Conservation (phyloP, 106 monocot species). For the Cymbidium sinense region DNA sequence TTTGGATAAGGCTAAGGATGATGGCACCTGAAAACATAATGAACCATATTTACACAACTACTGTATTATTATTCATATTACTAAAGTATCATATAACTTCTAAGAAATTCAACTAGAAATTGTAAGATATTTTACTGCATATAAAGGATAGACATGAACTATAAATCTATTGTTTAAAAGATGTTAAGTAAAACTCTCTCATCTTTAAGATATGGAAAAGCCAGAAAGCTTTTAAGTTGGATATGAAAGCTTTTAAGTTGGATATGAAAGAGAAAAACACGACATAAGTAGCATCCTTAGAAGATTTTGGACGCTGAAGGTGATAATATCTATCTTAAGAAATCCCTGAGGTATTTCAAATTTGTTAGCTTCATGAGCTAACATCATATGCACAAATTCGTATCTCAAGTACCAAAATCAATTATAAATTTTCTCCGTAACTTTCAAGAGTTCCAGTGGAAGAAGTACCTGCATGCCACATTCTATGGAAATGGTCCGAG, state of each 20-base stretch:
- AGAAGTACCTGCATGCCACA: constrained; percentile 80
- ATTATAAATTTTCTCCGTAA: neutral
- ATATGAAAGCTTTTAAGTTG: neutral
- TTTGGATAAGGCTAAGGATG: too few relatives aligned
- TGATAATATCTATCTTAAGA: neutral
- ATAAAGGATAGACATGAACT: neutral
- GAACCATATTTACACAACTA: too few relatives aligned
- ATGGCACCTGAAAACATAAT: too few relatives aligned
- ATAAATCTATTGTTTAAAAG: neutral
- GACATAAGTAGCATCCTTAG: neutral
- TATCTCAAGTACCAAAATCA: neutral
- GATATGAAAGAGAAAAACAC: neutral
- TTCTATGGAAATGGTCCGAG: constrained; percentile 92
- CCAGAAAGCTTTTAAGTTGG: neutral
- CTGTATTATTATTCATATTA: too few relatives aligned
- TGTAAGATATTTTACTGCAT: neutral
- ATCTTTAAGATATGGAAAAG: neutral
- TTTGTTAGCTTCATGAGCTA: neutral
- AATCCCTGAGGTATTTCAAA: neutral
- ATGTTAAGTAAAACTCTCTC: neutral
- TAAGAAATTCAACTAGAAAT: too few relatives aligned
- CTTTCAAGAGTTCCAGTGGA: neutral
- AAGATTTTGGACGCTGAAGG: neutral
- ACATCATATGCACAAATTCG: neutral
- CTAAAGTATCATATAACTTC: too few relatives aligned